Percentiles rank a stretch among this genome's conserved stretches.
phyloP scores from a whole-genome alignment of 208 protist genomes.

The Endotrypanum monterogeii region DNA sequence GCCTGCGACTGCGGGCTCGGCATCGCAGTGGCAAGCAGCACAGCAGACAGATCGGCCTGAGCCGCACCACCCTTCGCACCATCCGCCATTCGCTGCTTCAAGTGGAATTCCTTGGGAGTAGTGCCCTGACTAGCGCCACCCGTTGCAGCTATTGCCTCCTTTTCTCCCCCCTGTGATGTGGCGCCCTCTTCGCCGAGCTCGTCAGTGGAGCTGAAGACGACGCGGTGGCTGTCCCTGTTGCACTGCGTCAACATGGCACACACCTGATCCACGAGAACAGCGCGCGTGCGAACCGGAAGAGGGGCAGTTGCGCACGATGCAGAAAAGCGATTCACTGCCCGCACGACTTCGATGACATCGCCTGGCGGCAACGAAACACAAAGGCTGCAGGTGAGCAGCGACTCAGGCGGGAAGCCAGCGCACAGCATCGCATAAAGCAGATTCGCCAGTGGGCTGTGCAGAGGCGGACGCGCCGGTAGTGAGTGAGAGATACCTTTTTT shows the following conservation, averaged over 20 bases:
- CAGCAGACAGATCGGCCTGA: background rate
- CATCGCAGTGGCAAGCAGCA: slow-evolving; percentile 1
- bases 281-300: slow-evolving; percentile 48
- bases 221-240: slow-evolving; percentile 17
- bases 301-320: slow-evolving; percentile 31
- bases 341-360: slow-evolving; percentile 51
- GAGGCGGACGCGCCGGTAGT: slow-evolving; percentile 26
- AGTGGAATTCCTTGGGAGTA: background rate
- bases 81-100: background rate
- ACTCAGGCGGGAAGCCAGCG: slow-evolving; percentile 48
- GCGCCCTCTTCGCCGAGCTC: background rate
- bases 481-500: background rate
- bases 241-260: slow-evolving; percentile 13
- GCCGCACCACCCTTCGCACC: background rate
- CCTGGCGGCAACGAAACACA: slow-evolving; percentile 48
- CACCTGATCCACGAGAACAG: slow-evolving; percentile 28
- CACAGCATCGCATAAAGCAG: slow-evolving; percentile 64
- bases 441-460: slow-evolving; percentile 32
- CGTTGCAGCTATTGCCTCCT: background rate
- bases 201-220: slow-evolving; percentile 10
- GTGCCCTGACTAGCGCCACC: background rate
- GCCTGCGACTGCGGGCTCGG: slow-evolving; percentile 6
- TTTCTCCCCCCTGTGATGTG: background rate
- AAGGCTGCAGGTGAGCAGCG: slow-evolving; percentile 61
- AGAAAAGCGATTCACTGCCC: slow-evolving; percentile 51